Evolutionary conservation across 768 basidiomycete species (phyloP), one percentile per base, ranked within the genome.

Genomic region (Butyriboletus loyo): DNA sequence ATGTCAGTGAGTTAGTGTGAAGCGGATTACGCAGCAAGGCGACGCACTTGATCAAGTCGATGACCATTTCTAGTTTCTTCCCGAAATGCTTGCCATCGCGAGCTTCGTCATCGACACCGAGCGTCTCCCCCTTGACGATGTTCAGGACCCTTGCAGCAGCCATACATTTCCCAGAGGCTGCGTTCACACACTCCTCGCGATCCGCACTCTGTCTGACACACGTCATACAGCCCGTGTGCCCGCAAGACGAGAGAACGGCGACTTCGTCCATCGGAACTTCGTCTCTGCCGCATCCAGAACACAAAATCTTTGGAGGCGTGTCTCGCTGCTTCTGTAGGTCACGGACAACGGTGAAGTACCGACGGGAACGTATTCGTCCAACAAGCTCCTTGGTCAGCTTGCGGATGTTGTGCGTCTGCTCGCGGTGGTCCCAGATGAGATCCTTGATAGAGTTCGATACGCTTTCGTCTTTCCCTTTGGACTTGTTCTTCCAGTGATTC

Each of bases 271-370:
- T 76, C 2, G 82, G 82, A 34, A 89, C 69, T 51, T 73, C 72
- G 42, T 79, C 71, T 42, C 77, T 75, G 27, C 72, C 73, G 59
- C 90, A 93, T 35, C 67, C 67, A 5, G 86, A 84, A 57, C 91
- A 92, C 9, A 77, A 69, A 35, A 88, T 75, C 27, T 73, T 71
- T 17, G 82, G 77, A 9, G 85, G 83, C 11, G 71, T 71, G 28
- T 84, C 84, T 25, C 76, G 74, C 61, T 89, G 85, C 63, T 82
- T 86, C 67, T 97, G 93, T 38, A 95, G 76, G 60, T 94, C 89
- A 38, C 92, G 87, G 37, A 97, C 92, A 47, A 89, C 87, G 7
- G 82, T 89, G 74, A 98, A 97, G 73, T 92, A 97, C 39, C 94
- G 89, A 32, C 92, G 76, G 2, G 94, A 97, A 39, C 94, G 86